Evolutionary conservation across 768 basidiomycete species (phyloP), one percentile per base, ranked within the genome.

Genomic region (Termitomyces sp.): DNA sequence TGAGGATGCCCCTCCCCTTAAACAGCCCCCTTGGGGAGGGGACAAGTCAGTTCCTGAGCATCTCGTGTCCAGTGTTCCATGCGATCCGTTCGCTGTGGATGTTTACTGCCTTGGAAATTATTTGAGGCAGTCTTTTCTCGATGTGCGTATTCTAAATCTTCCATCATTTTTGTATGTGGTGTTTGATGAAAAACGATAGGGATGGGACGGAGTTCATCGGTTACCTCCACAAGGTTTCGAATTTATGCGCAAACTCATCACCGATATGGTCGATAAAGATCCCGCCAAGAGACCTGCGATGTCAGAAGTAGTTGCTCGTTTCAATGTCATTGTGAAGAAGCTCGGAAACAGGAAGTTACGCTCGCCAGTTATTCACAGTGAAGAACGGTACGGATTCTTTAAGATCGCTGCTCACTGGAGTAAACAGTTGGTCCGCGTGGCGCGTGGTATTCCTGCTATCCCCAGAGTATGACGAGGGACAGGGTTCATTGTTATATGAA

Each of bases 231-330:
- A 30, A 18, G 65, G 67, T n/a, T 62, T 69, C 36, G 60, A 65
- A 2, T 67, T 68, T 39, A 60, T 69, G 61, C 50, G 58, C 24
- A 45, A 58, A 13, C 58, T 69, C 0, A 9, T 48, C 27, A 45
- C 30, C 15, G 65, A 66, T 31, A 69, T 69, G 67, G 54, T 61
- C 6, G 42, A 65, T 8, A 51, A 58, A 9, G 71, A 76, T 51
- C 76, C 76, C 0, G 31, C 61, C 0, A 66, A 67, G 50, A 68
- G 73, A 51, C 76, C 73, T 0, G 70, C 60, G 0, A 73, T 73
- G 64, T 69, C 72, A 16, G 66, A 70, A 33, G 72, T 72, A 1
- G 66, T 73, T 1, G 3, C 56, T 11, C 66, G 70, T 0, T 71
- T 74, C 45, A 54, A 61, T 2, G 47, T 3, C 2, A 66, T 73